phyloP scores from a whole-genome alignment of 2,329 filamentous ascomycete species.

The Clarireedia sp. region DNA sequence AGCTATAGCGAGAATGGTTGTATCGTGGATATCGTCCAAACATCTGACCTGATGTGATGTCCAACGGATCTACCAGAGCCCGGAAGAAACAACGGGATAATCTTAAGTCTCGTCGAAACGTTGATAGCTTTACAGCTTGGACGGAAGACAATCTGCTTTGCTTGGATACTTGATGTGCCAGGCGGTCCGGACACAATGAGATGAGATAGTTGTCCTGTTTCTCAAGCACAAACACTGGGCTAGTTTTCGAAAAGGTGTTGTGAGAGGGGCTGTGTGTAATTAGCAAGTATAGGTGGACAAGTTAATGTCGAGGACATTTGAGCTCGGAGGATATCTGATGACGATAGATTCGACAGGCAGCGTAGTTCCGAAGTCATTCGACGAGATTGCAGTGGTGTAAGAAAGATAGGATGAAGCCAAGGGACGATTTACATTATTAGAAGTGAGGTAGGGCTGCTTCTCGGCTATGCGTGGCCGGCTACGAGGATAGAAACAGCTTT shows the following conservation, averaged over 20 bases:
- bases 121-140: conserved; percentile 20
- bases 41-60: conserved; percentile 21
- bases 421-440: conserved; percentile 15
- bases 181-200: conserved; percentile 17
- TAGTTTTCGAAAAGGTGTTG: background rate
- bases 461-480: conserved; percentile 23
- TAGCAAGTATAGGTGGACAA: background rate
- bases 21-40: conserved; percentile 26
- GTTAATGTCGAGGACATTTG: conserved; percentile 3
- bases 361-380: conserved; percentile 9
- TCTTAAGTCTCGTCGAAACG: conserved; percentile 21
- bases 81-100: conserved; percentile 20
- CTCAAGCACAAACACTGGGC: background rate
- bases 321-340: conserved; percentile 13
- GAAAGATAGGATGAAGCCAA: conserved; percentile 17
- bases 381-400: conserved; percentile 4
- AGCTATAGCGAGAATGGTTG: conserved; percentile 24
- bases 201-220: background rate
- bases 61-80: conserved; percentile 21
- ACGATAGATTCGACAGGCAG: conserved; percentile 9
- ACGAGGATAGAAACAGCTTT: conserved; percentile 23
- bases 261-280: background rate
- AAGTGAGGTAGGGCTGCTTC: conserved; percentile 23
- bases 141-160: conserved; percentile 13
- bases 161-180: conserved; percentile 17